These are phyloP conservation scores for Wickerhamiella musiphila DNA, from an alignment of 805 yeast genomes.

Conservation along the genomic window DNA sequence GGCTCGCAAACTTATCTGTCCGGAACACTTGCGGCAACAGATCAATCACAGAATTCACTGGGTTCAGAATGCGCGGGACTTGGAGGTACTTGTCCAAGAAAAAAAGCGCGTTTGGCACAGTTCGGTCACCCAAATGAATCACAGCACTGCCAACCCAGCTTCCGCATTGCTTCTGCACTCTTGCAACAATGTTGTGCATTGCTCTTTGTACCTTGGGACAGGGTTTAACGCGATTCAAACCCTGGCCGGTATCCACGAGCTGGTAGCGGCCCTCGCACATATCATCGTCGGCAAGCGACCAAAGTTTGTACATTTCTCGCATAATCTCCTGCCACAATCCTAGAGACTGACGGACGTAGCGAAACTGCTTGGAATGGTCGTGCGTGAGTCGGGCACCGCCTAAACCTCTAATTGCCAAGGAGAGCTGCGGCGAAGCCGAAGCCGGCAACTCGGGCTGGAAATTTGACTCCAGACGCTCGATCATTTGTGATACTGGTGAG, in stretches of 20 bases:
- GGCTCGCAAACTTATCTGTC: slow-evolving; percentile 24
- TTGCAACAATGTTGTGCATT: slow-evolving; percentile 52
- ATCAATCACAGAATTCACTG: slow-evolving; percentile 42
- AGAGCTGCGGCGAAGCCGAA: slow-evolving; percentile 21
- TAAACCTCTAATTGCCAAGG: slow-evolving; percentile 49
- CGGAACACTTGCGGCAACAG: slow-evolving; percentile 36
- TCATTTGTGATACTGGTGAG: slow-evolving; percentile 47
- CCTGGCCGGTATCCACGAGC: slow-evolving; percentile 63
- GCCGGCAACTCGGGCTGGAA: slow-evolving; percentile 27
- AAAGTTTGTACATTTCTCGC: slow-evolving; percentile 58
- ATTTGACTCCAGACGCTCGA: slow-evolving; percentile 32
- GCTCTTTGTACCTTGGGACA: slow-evolving; percentile 53
- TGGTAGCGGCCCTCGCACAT: slow-evolving; percentile 37
- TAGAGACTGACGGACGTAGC: slow-evolving; percentile 59
- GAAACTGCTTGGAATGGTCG: slow-evolving; percentile 52
- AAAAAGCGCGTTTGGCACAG: slow-evolving; percentile 69
- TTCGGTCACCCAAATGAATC: slow-evolving; percentile 66
- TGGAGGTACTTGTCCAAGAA: slow-evolving; percentile 67
- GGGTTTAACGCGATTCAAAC: slow-evolving; percentile 56
- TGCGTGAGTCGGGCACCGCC: slow-evolving; percentile 60
- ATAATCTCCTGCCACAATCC: slow-evolving; percentile 62
- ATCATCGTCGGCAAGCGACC: slow-evolving; percentile 66
- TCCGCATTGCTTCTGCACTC: slow-evolving; percentile 44
- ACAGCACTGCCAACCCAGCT: slow-evolving; percentile 70
- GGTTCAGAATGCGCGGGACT: slow-evolving; percentile 60